Evolutionary conservation across 208 protist genomes (phyloP).

Genomic region (Leishmania arabica): DNA sequence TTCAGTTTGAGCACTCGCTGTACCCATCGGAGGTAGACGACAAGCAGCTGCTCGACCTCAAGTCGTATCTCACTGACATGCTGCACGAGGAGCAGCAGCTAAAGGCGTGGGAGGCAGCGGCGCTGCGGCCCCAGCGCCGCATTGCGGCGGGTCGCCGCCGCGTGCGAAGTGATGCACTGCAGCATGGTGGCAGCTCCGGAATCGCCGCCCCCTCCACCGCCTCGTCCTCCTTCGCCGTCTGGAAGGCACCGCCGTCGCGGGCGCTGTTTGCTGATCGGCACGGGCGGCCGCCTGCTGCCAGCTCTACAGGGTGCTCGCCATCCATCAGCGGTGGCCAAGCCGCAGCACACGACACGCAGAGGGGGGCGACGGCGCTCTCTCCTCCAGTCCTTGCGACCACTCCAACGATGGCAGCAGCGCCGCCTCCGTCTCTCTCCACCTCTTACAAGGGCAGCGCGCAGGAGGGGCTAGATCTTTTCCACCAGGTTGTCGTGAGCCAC

Average conservation of each 20-base stretch:
- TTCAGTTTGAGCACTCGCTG: slow-evolving; percentile 83
- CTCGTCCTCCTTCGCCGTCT: slow-evolving; percentile 27
- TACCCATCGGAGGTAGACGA: slow-evolving; percentile 78
- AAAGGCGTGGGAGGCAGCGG: slow-evolving; percentile 26
- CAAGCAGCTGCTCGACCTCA: slow-evolving; percentile 85
- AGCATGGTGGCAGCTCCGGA: background rate
- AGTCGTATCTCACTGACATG: slow-evolving; percentile 78
- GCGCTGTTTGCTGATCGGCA: slow-evolving; percentile 35
- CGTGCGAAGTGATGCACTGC: slow-evolving; percentile 16
- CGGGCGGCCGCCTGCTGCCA: slow-evolving; percentile 20
- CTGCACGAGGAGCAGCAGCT: slow-evolving; percentile 51
- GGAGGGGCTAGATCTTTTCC: slow-evolving; percentile 65
- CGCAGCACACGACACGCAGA: background rate
- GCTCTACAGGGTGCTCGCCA: background rate
- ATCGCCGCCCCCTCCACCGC: background rate
- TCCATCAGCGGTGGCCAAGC: background rate
- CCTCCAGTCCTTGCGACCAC: background rate
- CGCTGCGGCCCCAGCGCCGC: slow-evolving; percentile 25
- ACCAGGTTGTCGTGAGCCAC: slow-evolving; percentile 71
- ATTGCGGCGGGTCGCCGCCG: slow-evolving; percentile 25
- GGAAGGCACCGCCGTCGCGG: slow-evolving; percentile 15
- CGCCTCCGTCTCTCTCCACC: background rate
- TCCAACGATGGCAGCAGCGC: background rate
- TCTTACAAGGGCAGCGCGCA: slow-evolving; percentile 42
- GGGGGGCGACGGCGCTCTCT: background rate